Conservation (phyloP, 2,329 filamentous ascomycete species). For the Gnomoniopsis smithogilvyi region DNA sequence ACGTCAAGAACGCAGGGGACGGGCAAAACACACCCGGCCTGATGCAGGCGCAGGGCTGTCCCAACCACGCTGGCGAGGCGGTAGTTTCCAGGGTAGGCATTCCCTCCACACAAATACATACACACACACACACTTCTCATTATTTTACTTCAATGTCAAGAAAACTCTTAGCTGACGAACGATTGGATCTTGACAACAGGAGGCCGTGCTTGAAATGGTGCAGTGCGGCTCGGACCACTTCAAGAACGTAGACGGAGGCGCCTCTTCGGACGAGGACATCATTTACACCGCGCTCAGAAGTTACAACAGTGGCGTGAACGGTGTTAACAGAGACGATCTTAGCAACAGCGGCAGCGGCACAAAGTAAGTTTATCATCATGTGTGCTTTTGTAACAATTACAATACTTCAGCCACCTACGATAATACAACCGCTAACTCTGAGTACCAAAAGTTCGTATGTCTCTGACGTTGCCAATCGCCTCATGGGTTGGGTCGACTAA, state of each 20-base stretch:
- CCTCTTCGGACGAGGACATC: not conserved
- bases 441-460: not conserved
- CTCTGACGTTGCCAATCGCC: not conserved
- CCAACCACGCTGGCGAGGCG: slow-evolving; percentile 30
- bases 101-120: not conserved
- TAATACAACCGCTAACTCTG: not conserved
- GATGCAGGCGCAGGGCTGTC: slow-evolving; percentile 36
- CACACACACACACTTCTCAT: no score
- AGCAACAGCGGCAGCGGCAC: not conserved
- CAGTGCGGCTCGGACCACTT: slow-evolving; percentile 24
- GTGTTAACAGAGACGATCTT: not conserved
- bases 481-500: not conserved
- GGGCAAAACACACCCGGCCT: slow-evolving; percentile 33
- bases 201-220: slow-evolving; percentile 33
- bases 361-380: not conserved
- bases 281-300: not conserved
- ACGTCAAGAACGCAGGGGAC: slow-evolving; percentile 32
- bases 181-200: slow-evolving; percentile 21
- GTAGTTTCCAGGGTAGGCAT: slow-evolving; percentile 27
- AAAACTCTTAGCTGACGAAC: no score
- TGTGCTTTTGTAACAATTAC: not conserved
- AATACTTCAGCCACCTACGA: no score
- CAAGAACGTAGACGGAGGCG: slow-evolving; percentile 15
- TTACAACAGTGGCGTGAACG: not conserved
- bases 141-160: no score